Base-by-base conservation (phyloP, 164 flowering plant genomes). In the Vitis rupestris region DNA sequence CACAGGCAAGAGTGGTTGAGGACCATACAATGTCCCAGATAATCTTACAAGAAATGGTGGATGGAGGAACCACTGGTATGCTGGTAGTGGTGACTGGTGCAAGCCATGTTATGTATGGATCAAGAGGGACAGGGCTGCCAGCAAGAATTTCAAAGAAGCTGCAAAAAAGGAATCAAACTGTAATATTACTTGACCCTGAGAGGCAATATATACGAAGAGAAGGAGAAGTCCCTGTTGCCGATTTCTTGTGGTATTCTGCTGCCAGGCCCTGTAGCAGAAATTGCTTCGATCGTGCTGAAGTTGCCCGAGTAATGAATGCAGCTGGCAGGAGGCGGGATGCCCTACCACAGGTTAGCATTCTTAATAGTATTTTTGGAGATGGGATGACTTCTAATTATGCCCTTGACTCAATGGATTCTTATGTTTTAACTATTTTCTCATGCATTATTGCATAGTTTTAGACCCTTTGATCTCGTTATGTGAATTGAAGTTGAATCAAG, bases 241-340 rank as follows among this genome's bases (percentile, higher is more conserved):
- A 95, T 83, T 95, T 95, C 75, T 80, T 95, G 79, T 93, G 99
- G 99, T 95, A 95, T 70, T 91, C 99, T 70, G 97, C 96, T 63
- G 98, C 99, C 71, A 85, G 96, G 76, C 92, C 93, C 60, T 91
- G 98, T 85, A 93, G 81, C 52, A 84, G 97, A 71, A 93, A 93
- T 76, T 95, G 99, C 66, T 95, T 87, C 72, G 99, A 95, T 70
- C 97, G 99, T 74, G 99, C 97, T 78, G 98, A 95, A 84, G 90
- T 95, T 78, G 96, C 99, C 60, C 81, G 97, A 54, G 98, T 95
- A 51, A 95, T 93, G 99, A 90, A 91, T 87, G 98, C 97, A 61
- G 99, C 98, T 71, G 97, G 99, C 52, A 84, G 90, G 76, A 91
- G 72, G 79, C 85, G 96, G 80, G 99, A 95, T 72, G 98, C 92